Percentiles rank a stretch among this genome's conserved stretches.
phyloP scores from a whole-genome alignment of 1,284 basidiomycete species.

The Malassezia sp. region DNA sequence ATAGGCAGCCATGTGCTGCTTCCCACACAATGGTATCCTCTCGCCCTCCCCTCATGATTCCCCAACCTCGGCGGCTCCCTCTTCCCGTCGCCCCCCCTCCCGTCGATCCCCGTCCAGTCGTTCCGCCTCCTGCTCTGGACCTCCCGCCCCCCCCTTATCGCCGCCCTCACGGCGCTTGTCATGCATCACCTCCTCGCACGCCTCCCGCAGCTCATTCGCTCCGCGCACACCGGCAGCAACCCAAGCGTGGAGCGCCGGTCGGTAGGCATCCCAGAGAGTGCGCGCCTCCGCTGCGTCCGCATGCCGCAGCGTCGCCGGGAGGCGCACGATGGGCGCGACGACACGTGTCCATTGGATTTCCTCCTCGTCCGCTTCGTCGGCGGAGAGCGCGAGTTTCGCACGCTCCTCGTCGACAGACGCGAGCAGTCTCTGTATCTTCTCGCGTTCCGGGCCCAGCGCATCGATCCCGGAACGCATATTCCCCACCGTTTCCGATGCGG shows the following conservation, averaged over 20 bases:
- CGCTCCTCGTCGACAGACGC: not conserved
- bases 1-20: too few species aligned
- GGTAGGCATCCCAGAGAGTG: not conserved
- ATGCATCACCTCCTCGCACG: constrained; percentile 3
- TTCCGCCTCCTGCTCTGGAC: too few species aligned
- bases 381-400: not conserved
- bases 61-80: too few species aligned
- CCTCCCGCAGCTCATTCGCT: constrained; percentile 1
- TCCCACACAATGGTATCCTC: too few species aligned
- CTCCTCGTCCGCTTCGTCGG: not conserved
- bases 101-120: too few species aligned
- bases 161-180: too few species aligned
- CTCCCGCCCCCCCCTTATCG: too few species aligned
- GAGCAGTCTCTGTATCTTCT: not conserved
- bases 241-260: constrained; percentile 6
- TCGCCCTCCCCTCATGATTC: too few species aligned
- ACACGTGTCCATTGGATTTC: constrained; percentile 22
- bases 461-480: constrained; percentile 52
- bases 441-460: not conserved
- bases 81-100: too few species aligned
- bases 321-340: constrained; percentile 24
- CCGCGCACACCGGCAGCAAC: constrained; percentile 4
- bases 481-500: constrained; percentile 77
- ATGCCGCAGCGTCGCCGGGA: constrained; percentile 25
- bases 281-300: constrained; percentile 5